Evolutionary conservation across 352 stramenopile species (phyloP), one percentile per base, ranked within the genome.

Genomic region (Phytopythium kandeliae): DNA sequence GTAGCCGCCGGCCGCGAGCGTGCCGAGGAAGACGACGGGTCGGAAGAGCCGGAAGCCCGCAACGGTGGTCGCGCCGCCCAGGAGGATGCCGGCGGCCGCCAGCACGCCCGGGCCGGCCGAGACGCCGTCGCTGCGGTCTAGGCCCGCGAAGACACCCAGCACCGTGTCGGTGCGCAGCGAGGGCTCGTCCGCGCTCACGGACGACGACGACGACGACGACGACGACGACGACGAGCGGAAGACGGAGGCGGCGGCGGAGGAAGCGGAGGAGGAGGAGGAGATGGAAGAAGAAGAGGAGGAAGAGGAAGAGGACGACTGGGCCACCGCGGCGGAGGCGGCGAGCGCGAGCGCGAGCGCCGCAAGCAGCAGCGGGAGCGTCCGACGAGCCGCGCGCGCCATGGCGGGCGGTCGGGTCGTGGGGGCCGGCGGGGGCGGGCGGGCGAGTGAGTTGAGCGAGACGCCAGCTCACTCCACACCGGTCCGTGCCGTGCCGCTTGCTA

Each of bases 11-110:
- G 68, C 48, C 16, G 53, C 43, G 48, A 78, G 74, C 11, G 60
- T 63, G 33, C 53, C 58, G 17, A 65, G 42, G 30, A 74, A 72
- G n/a, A 79, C 54, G 30, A 67, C 51, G 9, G 48, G 48, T 16
- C 58, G 53, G 50, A 82, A 69, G 38, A 78, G 44, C 16, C 67
- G 64, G 62, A 82, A 82, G 31, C 73, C 73, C 5, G 57, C 49
- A 10, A 78, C 26, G 37, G 60, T 67, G 40, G 79, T 38, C 45
- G 79, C 25, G 10, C 50, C 31, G 19, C 73, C 73, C 13, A 62
- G 35, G 13, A 43, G 56, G 35, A 80, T 67, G 37, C 65, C 65
- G 1, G 60, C 22, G 16, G 67, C 45, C 16, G 70, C 69, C 28
- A 75, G 33, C 22, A 81, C 52, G 26, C 46, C 56, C 0, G 60